Evolutionary conservation across 257 asterid genomes (phyloP).

Genomic region (Forsythia viridissima): DNA sequence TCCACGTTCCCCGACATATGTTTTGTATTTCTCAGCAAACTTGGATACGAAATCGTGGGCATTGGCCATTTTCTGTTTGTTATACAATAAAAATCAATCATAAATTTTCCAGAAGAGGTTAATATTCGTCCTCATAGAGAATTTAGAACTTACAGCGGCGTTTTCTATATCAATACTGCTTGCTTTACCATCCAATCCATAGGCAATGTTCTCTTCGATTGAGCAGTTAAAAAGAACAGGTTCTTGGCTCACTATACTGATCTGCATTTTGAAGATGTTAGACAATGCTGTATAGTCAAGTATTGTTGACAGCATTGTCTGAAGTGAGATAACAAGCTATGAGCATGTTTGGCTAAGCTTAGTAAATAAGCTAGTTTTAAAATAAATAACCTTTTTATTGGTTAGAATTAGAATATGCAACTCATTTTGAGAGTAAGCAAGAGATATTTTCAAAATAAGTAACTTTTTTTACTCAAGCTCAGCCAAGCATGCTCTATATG

Average conservation of each 20-base stretch:
- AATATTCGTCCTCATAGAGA: not conserved
- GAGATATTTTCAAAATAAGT: not conserved
- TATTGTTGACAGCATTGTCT: not conserved
- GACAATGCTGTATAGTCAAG: not conserved
- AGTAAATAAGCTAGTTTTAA: too few relatives aligned
- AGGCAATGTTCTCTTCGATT: constrained; percentile 82
- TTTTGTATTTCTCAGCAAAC: constrained; percentile 69
- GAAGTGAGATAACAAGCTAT: not conserved
- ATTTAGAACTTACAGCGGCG: constrained; percentile 63
- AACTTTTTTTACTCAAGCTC: not conserved
- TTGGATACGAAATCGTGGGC: constrained; percentile 72
- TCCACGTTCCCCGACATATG: constrained; percentile 80
- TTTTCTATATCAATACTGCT: constrained; percentile 63
- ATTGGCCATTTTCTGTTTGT: constrained; percentile 79
- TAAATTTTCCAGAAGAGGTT: not conserved
- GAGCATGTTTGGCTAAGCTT: not conserved
- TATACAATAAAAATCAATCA: constrained; percentile 7
- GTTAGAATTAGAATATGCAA: not conserved
- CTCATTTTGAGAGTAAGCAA: not conserved
- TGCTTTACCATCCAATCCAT: constrained; percentile 75
- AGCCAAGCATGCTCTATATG: not conserved
- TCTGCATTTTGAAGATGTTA: constrained; percentile 38
- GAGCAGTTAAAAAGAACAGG: constrained; percentile 89
- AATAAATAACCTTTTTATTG: too few relatives aligned
- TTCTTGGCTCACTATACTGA: constrained; percentile 91